phyloP scores from a whole-genome alignment of 805 yeast genomes.

The Zygosaccharomyces rouxii region DNA sequence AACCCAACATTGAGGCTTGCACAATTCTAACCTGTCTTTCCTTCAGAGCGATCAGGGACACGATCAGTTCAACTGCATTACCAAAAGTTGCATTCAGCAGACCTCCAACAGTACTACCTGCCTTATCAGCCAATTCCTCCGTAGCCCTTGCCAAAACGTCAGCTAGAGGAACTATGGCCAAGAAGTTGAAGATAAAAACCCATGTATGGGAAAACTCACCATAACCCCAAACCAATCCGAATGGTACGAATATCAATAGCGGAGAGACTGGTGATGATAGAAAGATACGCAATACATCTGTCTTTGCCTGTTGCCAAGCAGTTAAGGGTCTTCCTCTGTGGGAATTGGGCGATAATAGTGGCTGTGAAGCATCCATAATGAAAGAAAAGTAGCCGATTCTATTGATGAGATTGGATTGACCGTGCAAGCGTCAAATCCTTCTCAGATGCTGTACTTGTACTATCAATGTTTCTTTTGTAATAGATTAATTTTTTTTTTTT shows the following conservation, averaged over 20 bases:
- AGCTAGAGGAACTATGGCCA: conserved; percentile 91
- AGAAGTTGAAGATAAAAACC: conserved; percentile 70
- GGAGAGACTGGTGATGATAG: conserved; percentile 70
- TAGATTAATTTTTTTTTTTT: conserved; percentile 2
- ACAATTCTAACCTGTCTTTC: conserved; percentile 89
- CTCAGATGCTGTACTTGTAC: not conserved
- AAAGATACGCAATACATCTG: conserved; percentile 32
- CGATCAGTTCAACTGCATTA: conserved; percentile 95
- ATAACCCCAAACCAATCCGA: conserved; percentile 74
- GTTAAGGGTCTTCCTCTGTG: conserved; percentile 4
- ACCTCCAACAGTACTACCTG: conserved; percentile 92
- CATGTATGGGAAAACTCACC: conserved; percentile 49
- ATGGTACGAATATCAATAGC: conserved; percentile 77
- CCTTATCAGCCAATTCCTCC: conserved; percentile 81
- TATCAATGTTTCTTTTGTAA: not conserved
- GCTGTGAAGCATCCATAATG: conserved; percentile 13
- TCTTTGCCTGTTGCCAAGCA: conserved; percentile 19
- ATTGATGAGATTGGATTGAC: not conserved
- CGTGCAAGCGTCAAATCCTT: not conserved
- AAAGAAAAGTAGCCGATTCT: not conserved
- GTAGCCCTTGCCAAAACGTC: conserved; percentile 87
- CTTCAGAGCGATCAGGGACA: conserved; percentile 80
- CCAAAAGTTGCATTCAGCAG: conserved; percentile 95
- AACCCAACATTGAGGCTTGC: conserved; percentile 96
- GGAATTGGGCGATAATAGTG: conserved; percentile 7